Base-by-base conservation (phyloP, 257 asterid genomes). In the Solanum tacnaense region DNA sequence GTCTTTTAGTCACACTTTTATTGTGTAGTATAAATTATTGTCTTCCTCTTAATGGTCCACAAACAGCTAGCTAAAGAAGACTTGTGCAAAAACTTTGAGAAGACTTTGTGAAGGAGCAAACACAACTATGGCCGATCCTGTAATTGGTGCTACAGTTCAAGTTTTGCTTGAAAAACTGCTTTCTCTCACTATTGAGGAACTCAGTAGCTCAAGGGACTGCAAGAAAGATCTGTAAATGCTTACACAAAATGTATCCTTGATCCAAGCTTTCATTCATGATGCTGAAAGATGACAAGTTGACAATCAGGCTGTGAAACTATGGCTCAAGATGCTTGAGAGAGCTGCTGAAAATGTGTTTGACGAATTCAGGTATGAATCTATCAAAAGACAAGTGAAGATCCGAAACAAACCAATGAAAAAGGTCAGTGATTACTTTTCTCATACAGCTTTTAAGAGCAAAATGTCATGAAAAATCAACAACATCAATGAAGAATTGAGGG, bases 291-390 rank as follows among this genome's bases (percentile, higher is more conserved):
- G 11, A 56, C 67, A 58, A 58, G 25, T 20, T 58, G 67, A 58
- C 1, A 4, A 58, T 18, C 5, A 18, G 25, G 5, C 25, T 58
- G 25, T 7, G 25, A 3, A 58, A 58, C 11, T 20, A 58, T 58
- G 67, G 25, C 67, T 58, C 67, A 58, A 58, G 12, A 58, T 7
- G 12, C 67, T 58, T 58, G 67, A 58, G 67, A 20, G 1, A 58
- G 11, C 87, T 86, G 86, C 78, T 65, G 87, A 87, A 32, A n/a
- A 74, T 34, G 15, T 87, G n/a, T 52, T 90, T 68, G 92, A 88
- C 20, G 89, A 87, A 27, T 27, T 83, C 5, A 75, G 58, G 9
- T 90, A 84, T 68, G 88, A 87, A 84, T 38, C 13, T 21, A 67
- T 58, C 13, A 58, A 58, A 58, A 20, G 10, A 58, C 67, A 21